Evolutionary conservation across 2,329 filamentous ascomycete species (phyloP), one percentile per base, ranked within the genome.

Genomic region (Xylaria sp.): DNA sequence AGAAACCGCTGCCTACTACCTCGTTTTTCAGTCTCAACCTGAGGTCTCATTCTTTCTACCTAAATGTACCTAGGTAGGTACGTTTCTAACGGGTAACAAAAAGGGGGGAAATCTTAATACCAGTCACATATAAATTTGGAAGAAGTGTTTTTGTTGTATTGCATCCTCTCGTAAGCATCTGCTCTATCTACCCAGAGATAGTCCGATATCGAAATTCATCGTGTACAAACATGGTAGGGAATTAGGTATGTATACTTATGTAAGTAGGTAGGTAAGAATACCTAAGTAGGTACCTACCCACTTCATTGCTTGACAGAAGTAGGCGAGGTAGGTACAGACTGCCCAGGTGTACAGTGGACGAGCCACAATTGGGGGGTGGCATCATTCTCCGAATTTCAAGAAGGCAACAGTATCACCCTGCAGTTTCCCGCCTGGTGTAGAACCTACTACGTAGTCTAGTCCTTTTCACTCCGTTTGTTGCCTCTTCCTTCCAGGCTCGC

Each of bases 1-100:
- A n/a, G n/a, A n/a, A 53, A 53, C 12, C 48, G 48, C 32, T 53
- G 50, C 50, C 50, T 53, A 51, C 21, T n/a, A n/a, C n/a, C n/a
- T n/a, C n/a, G n/a, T n/a, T n/a, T n/a, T n/a, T n/a, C n/a, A n/a
- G 25, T 23, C 35, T 37, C 13, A 21, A 54, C 32, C 27, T 32
- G 16, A 53, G 27, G 50, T 25, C 47, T 5, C 23, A 5, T 29
- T 53, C 50, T 21, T 53, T 53, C 25, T 29, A 29, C 50, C 50
- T 32, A n/a, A 53, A 9, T 27, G 29, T 35, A 54, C 51, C 9
- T 54, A 54, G 2, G 27, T 35, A 40, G 32, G 2, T 6, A 35
- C 32, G 32, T 10, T 9, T 12, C 37, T 13, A 3, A 40, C 16
- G 9, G 35, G 35, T 37, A 37, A 37, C 35, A 37, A 37, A 12